Percentiles rank a stretch among this genome's conserved stretches.
Evolutionary conservation across 139 green algal genomes (phyloP).

Genomic region (Picochlorum sp.): DNA sequence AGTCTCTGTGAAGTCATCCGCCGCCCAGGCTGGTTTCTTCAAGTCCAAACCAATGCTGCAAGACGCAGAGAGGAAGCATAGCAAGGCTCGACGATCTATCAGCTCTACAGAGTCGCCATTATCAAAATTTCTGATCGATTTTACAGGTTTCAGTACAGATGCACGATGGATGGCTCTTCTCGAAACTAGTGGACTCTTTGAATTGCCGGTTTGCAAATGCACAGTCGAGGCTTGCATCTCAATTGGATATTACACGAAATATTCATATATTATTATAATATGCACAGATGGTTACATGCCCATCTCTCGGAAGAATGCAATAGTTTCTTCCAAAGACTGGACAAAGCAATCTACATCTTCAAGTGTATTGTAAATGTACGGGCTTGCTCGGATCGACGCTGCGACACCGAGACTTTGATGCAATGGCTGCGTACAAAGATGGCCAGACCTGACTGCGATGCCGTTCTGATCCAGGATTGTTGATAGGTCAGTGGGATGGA

Average conservation of each 20-base stretch:
- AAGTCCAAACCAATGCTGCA: no score
- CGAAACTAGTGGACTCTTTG: no score
- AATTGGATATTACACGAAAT: background rate
- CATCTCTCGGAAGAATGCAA: slow-evolving; percentile 75
- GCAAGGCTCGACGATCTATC: no score
- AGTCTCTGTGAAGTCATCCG: slow-evolving; percentile 13
- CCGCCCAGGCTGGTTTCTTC: background rate
- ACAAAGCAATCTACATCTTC: slow-evolving; percentile 88
- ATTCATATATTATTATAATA: background rate
- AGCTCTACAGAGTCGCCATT: no score
- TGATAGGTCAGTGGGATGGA: slow-evolving; percentile 93
- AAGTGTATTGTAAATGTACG: slow-evolving; percentile 94
- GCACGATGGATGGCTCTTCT: no score
- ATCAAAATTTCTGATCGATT: no score
- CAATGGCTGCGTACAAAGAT: slow-evolving; percentile 97
- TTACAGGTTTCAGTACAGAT: no score
- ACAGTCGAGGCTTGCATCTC: no score
- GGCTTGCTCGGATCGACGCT: slow-evolving; percentile 68
- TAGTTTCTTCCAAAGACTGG: slow-evolving; percentile 64
- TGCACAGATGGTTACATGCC: background rate
- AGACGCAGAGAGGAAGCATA: no score
- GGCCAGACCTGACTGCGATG: slow-evolving; percentile 84
- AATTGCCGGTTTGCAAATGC: no score
- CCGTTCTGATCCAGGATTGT: slow-evolving; percentile 81
- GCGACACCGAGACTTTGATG: slow-evolving; percentile 76